Evolutionary conservation across 768 basidiomycete species (phyloP).

Genomic region (Pleurotus sapidus): DNA sequence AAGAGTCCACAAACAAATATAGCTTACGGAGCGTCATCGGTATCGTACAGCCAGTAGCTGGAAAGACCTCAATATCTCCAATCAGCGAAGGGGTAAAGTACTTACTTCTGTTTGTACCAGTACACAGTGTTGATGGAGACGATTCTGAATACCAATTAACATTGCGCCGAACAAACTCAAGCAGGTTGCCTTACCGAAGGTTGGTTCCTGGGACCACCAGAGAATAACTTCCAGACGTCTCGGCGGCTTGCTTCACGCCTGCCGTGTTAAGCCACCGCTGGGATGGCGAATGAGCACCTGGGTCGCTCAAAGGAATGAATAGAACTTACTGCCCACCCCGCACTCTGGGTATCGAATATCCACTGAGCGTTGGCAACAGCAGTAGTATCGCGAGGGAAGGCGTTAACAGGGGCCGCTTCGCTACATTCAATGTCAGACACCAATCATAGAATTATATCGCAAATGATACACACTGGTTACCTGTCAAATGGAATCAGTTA

Average conservation of each 20-base stretch:
- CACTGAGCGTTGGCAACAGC: slow-evolving; percentile 40
- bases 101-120: slow-evolving; percentile 60
- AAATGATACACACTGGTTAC: slow-evolving; percentile 43
- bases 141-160: slow-evolving; percentile 33
- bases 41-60: slow-evolving; percentile 63
- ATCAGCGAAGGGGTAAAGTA: background rate
- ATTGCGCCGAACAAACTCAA: background rate
- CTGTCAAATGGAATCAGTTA: slow-evolving; percentile 16
- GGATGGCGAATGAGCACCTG: background rate
- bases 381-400: slow-evolving; percentile 50
- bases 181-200: slow-evolving; percentile 31
- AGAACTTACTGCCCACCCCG: slow-evolving; percentile 43
- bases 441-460: background rate
- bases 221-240: slow-evolving; percentile 55
- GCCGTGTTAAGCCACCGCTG: slow-evolving; percentile 45
- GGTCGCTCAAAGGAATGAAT: background rate
- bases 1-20: slow-evolving; percentile 27
- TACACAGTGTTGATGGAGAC: slow-evolving; percentile 60
- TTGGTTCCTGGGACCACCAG: slow-evolving; percentile 44
- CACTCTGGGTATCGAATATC: slow-evolving; percentile 51
- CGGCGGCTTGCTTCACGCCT: slow-evolving; percentile 40
- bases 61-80: background rate
- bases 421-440: slow-evolving; percentile 23
- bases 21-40: slow-evolving; percentile 25
- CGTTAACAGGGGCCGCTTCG: slow-evolving; percentile 56